phyloP scores from a whole-genome alignment of 169 alveolate species.

The Plasmodium blacklocki region DNA sequence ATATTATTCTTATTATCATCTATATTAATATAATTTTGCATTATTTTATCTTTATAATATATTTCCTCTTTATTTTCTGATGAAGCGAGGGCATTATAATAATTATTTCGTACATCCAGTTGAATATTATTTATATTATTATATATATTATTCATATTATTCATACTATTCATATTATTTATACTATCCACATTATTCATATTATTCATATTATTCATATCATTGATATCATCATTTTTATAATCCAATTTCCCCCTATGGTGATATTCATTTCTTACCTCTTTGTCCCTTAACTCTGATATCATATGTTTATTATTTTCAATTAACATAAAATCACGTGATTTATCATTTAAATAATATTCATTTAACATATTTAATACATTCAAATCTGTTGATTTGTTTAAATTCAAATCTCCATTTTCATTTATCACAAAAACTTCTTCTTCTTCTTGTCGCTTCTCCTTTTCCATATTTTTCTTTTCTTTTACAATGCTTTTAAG shows the following conservation, averaged over 20 bases:
- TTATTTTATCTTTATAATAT: too few relatives aligned
- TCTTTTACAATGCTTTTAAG: too few relatives aligned
- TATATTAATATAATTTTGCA: neutral
- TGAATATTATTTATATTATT: neutral
- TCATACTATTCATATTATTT: neutral
- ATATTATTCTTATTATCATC: slow-evolving; percentile 1
- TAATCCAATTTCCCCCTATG: neutral
- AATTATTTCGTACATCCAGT: too few relatives aligned
- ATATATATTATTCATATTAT: slow-evolving; percentile 2
- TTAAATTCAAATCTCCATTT: slow-evolving; percentile 18
- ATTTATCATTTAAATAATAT: slow-evolving; percentile 27
- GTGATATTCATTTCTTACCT: neutral
- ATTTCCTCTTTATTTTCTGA: too few relatives aligned
- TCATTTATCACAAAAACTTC: slow-evolving; percentile 3
- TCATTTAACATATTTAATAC: slow-evolving; percentile 48
- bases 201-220: neutral
- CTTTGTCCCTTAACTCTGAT: too few relatives aligned
- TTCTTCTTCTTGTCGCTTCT: slow-evolving; percentile 18
- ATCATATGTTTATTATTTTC: slow-evolving; percentile 1
- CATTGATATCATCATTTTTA: neutral
- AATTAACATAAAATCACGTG: slow-evolving; percentile 15
- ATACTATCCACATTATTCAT: neutral
- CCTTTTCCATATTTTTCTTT: slow-evolving; percentile 6
- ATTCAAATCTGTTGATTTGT: slow-evolving; percentile 19
- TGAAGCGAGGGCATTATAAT: too few relatives aligned